Evolutionary conservation across 257 asterid species (phyloP).

Genomic region (Penstemon eatonii): DNA sequence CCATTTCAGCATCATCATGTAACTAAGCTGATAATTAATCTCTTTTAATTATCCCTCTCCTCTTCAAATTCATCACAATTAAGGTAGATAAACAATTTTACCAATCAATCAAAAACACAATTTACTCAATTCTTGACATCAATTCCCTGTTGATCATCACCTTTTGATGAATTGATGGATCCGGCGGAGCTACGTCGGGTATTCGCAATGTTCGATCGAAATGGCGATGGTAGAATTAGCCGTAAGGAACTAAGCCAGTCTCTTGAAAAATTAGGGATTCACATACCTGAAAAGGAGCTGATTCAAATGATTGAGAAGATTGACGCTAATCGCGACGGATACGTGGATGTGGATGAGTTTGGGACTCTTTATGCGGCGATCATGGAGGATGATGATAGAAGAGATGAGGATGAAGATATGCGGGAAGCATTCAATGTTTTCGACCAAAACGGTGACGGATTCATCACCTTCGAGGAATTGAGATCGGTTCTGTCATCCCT

Average conservation of each 20-base stretch:
- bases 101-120: too few species aligned
- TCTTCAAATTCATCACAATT: background rate
- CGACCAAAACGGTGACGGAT: constrained; percentile 48
- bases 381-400: constrained; percentile 34
- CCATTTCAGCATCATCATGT: too few species aligned
- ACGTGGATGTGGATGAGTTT: constrained; percentile 46
- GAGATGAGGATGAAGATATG: constrained; percentile 47
- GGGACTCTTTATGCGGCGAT: constrained; percentile 38
- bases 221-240: constrained; percentile 47
- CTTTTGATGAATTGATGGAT: constrained; percentile 33
- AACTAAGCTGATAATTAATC: background rate
- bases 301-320: constrained; percentile 45
- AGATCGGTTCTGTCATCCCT: constrained; percentile 41
- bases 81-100: too few species aligned
- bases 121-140: background rate
- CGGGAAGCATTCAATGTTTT: constrained; percentile 51
- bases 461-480: constrained; percentile 47
- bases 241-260: constrained; percentile 42
- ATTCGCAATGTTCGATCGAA: constrained; percentile 48
- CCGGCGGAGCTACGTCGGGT: constrained; percentile 42
- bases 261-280: constrained; percentile 38
- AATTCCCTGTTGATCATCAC: background rate
- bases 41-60: background rate
- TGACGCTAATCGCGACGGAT: constrained; percentile 52
- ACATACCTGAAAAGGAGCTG: constrained; percentile 41